Base-by-base conservation (phyloP, 1,284 basidiomycete genomes). In the Vanrija sp. region DNA sequence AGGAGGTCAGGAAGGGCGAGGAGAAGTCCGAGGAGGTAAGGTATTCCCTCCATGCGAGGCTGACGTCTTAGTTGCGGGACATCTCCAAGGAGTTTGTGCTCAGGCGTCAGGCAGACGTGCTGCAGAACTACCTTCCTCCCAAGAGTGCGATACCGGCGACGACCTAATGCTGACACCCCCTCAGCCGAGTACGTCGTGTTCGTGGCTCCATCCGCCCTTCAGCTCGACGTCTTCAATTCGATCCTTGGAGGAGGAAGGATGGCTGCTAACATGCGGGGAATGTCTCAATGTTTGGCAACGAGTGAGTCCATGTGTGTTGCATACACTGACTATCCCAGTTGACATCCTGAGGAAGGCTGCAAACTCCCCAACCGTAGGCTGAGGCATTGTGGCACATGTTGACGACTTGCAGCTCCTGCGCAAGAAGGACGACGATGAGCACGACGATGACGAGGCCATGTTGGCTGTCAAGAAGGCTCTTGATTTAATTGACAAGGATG, bases 121-220 rank as follows among this genome's bases (percentile, higher is more conserved):
- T 98, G 52, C 82, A 84, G 59, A 85, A 86, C 56, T 91, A 89
- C 65, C 78, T 99, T 14, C 95, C 94, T 14, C 90, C 95, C 0
- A 97, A 96, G 78, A 80, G 90, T 90, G 64, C 64, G 85, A 27
- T 15, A 38, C 6, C 23, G 19, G 9, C 18, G 8, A 4, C 10
- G 4, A 0, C 43, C 51, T 61, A n/a, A 62, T 46, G 12, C 5
- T n/a, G n/a, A n/a, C n/a, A n/a, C n/a, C n/a, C n/a, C n/a, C 6
- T 3, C 61, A 95, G 92, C 88, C 67, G 93, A 97, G 84, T 96
- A 94, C 67, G 87, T 94, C 12, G 85, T 97, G 6, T 97, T 96
- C 69, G 81, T 95, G 23, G 85, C 85, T 3, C 92, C 94, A 0
- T 90, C 91, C 0, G 56, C 76, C 19, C 77, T 95, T 19, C 95